Percentiles rank a stretch among this genome's conserved stretches.
These are phyloP conservation scores for Diplodia seriata DNA, from an alignment of 2,329 filamentous ascomycete species.

Conservation along the genomic window DNA sequence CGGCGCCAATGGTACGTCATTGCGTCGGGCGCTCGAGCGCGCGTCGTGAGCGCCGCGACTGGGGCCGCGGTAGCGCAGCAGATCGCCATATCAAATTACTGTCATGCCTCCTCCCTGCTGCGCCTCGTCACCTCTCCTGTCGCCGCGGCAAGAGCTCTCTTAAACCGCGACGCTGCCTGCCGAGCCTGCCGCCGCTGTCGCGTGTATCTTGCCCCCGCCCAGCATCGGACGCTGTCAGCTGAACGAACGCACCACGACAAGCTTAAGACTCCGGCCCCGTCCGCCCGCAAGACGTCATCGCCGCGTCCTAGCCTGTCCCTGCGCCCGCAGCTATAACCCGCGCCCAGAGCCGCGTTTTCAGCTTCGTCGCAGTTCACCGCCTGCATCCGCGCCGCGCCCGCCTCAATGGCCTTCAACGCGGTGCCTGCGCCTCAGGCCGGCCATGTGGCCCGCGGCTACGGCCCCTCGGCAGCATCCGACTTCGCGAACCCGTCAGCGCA, in stretches of 20 bases:
- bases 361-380: not conserved
- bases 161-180: conserved; percentile 21
- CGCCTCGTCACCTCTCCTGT: conserved; percentile 26
- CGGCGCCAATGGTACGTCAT: not conserved
- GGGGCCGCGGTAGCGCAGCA: conserved; percentile 25
- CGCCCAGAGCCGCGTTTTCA: conserved; percentile 4
- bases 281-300: conserved; percentile 26
- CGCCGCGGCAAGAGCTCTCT: conserved; percentile 10
- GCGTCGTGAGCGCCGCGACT: conserved; percentile 10
- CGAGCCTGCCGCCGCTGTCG: conserved; percentile 16
- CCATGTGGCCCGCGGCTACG: conserved; percentile 39
- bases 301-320: conserved; percentile 3
- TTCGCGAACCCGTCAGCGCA: conserved; percentile 48
- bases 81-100: conserved; percentile 31
- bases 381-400: not conserved
- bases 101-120: conserved; percentile 28
- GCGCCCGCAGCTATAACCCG: conserved; percentile 17
- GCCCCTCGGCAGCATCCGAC: conserved; percentile 42
- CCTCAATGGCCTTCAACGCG: conserved; percentile 43
- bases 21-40: conserved; percentile 10
- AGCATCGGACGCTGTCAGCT: conserved; percentile 15
- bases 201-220: conserved; percentile 24
- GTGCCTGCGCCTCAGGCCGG: conserved; percentile 37
- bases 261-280: conserved; percentile 21
- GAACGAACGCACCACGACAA: conserved; percentile 19